Evolutionary conservation across 257 asterid genomes (phyloP).

Genomic region (Lantana camara): DNA sequence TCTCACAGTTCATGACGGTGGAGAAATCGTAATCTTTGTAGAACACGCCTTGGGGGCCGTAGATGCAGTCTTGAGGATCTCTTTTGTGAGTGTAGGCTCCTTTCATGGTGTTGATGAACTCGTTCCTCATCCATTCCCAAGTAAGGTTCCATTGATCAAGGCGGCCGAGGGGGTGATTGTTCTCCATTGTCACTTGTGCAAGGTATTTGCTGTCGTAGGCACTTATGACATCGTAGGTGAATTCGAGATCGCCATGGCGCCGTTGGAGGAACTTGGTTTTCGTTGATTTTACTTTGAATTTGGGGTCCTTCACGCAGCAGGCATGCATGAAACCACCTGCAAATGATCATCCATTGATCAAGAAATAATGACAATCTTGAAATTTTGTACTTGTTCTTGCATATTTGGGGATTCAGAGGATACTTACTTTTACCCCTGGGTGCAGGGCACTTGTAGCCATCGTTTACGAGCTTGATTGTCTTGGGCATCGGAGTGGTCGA

Average conservation of each 20-base stretch:
- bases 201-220: constrained; percentile 62
- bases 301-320: constrained; percentile 82
- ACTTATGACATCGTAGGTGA: constrained; percentile 70
- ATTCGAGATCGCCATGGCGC: constrained; percentile 61
- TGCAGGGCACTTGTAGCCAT: constrained; percentile 80
- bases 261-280: constrained; percentile 58
- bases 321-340: constrained; percentile 65
- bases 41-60: constrained; percentile 85
- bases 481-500: constrained; percentile 70
- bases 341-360: neutral
- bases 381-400: too few species aligned
- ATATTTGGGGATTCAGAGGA: neutral
- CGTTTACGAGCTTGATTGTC: constrained; percentile 61
- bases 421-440: constrained; percentile 42
- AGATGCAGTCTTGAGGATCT: constrained; percentile 78
- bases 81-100: constrained; percentile 78
- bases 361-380: too few species aligned
- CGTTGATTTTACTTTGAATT: constrained; percentile 48
- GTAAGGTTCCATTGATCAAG: constrained; percentile 93
- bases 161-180: constrained; percentile 83
- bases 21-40: constrained; percentile 78
- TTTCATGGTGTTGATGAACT: constrained; percentile 76
- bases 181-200: constrained; percentile 89
- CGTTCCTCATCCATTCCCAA: constrained; percentile 97
- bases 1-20: constrained; percentile 64